These are phyloP conservation scores for Thermochaetoides thermophila DNA, from an alignment of 495 filamentous ascomycete species.

Conservation along the genomic window DNA sequence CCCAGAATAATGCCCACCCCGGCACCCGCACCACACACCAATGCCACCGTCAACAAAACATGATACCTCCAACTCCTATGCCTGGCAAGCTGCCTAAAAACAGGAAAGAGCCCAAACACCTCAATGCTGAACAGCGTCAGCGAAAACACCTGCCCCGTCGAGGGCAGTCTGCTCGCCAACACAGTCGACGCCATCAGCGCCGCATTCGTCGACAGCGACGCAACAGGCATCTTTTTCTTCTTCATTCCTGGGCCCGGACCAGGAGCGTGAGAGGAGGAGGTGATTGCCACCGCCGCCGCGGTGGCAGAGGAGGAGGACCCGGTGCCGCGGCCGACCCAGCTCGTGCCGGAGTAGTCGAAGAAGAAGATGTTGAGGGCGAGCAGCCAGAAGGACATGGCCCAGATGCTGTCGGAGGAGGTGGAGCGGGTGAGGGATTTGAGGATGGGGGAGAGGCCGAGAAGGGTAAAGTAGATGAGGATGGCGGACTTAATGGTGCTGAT, in stretches of 20 bases:
- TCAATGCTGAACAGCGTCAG: slow-evolving; percentile 92
- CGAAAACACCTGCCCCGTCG: slow-evolving; percentile 87
- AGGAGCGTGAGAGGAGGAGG: too few relatives aligned
- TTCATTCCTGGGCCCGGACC: background rate
- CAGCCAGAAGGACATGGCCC: slow-evolving; percentile 88
- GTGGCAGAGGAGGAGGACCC: background rate
- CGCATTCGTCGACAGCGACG: slow-evolving; percentile 74
- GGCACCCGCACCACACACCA: slow-evolving; percentile 63
- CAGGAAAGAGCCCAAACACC: slow-evolving; percentile 90
- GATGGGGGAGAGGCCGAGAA: slow-evolving; percentile 85
- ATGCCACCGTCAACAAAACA: slow-evolving; percentile 55
- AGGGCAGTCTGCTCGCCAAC: slow-evolving; percentile 71
- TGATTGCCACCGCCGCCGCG: background rate
- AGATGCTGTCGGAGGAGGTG: slow-evolving; percentile 81
- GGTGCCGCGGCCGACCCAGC: slow-evolving; percentile 31
- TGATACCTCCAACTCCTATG: slow-evolving; percentile 77
- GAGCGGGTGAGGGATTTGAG: slow-evolving; percentile 86
- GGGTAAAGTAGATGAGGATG: slow-evolving; percentile 77
- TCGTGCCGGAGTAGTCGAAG: slow-evolving; percentile 69
- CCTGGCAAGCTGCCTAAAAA: slow-evolving; percentile 76
- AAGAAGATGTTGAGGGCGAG: slow-evolving; percentile 92
- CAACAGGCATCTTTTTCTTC: slow-evolving; percentile 52
- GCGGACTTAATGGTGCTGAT: slow-evolving; percentile 62
- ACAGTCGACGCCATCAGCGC: slow-evolving; percentile 82
- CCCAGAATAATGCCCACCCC: slow-evolving; percentile 58